Conservation (phyloP, 768 basidiomycete genomes). For the Boletus patriciae region DNA sequence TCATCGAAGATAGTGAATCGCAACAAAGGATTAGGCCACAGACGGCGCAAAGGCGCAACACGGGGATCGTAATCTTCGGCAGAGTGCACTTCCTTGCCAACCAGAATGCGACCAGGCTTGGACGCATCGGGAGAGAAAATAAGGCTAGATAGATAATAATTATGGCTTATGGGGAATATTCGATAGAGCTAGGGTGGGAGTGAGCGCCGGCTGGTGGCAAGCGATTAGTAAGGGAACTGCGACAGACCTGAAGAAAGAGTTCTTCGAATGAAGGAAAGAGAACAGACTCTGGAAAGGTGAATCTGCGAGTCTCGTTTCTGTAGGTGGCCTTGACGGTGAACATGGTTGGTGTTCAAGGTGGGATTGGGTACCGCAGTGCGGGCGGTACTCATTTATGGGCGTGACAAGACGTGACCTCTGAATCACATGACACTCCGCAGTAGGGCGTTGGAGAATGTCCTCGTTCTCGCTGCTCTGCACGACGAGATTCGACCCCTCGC, state of each 20-base stretch:
- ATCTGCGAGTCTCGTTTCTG: slow-evolving; percentile 63
- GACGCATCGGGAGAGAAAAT: slow-evolving; percentile 66
- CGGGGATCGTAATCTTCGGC: slow-evolving; percentile 56
- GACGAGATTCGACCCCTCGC: slow-evolving; percentile 55
- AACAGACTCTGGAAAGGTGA: slow-evolving; percentile 51
- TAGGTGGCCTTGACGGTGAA: slow-evolving; percentile 83
- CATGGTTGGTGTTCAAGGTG: slow-evolving; percentile 42
- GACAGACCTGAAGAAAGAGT: slow-evolving; percentile 60
- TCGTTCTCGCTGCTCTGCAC: slow-evolving; percentile 47
- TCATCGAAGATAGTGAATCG: slow-evolving; percentile 63
- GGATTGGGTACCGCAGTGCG: slow-evolving; percentile 19
- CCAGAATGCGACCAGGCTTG: slow-evolving; percentile 54
- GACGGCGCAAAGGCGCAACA: slow-evolving; percentile 50
- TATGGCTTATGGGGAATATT: slow-evolving; percentile 62
- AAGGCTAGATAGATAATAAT: slow-evolving; percentile 64
- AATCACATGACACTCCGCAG: neutral
- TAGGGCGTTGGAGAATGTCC: slow-evolving; percentile 6
- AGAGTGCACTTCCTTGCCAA: slow-evolving; percentile 59
- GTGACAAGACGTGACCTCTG: slow-evolving; percentile 26
- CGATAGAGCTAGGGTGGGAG: slow-evolving; percentile 56
- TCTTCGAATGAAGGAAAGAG: slow-evolving; percentile 64
- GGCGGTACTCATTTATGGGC: slow-evolving; percentile 13
- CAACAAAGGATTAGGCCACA: slow-evolving; percentile 59
- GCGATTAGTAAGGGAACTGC: slow-evolving; percentile 16
- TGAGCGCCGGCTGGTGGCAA: slow-evolving; percentile 16